Evolutionary conservation across 139 green algal species (phyloP).

Genomic region (Pseudopediastrum boryanum): DNA sequence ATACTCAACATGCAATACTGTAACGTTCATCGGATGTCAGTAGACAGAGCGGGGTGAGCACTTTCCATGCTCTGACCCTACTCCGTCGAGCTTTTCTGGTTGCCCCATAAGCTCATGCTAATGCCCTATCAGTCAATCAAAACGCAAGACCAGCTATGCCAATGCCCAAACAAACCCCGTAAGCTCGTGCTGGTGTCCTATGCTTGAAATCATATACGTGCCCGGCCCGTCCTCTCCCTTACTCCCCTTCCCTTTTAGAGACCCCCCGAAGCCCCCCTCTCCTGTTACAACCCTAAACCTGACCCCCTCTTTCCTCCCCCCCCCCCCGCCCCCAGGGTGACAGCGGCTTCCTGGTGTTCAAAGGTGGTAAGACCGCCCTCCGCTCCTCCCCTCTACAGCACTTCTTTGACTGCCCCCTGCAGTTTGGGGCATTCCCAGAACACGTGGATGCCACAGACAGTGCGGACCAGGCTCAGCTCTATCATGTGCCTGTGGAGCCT

Average conservation of each 20-base stretch:
- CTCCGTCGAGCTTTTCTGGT: too few species aligned
- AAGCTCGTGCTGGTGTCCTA: neutral
- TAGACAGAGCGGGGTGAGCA: too few species aligned
- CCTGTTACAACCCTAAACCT: neutral
- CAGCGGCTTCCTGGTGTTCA: constrained; percentile 82
- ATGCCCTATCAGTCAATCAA: too few species aligned
- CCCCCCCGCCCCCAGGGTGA: constrained; percentile 68
- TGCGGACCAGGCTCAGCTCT: constrained; percentile 66
- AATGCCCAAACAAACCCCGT: too few species aligned
- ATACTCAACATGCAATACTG: too few species aligned
- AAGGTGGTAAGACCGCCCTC: constrained; percentile 28
- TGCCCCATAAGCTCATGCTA: too few species aligned
- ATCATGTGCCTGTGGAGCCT: constrained; percentile 50
- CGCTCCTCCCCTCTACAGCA: constrained; percentile 59
- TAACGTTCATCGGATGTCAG: too few species aligned
- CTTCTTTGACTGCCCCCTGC: constrained; percentile 82
- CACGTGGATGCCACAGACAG: constrained; percentile 73
- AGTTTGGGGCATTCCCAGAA: constrained; percentile 74
- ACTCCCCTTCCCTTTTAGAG: too few species aligned
- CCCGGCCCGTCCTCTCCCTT: too few species aligned
- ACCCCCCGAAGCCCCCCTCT: too few species aligned
- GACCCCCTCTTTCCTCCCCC: neutral
- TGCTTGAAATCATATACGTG: neutral
- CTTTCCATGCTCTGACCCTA: too few species aligned
- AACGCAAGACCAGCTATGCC: too few species aligned